Evolutionary conservation across 331 rosid genomes (phyloP).

Genomic region (Malus hybrid): DNA sequence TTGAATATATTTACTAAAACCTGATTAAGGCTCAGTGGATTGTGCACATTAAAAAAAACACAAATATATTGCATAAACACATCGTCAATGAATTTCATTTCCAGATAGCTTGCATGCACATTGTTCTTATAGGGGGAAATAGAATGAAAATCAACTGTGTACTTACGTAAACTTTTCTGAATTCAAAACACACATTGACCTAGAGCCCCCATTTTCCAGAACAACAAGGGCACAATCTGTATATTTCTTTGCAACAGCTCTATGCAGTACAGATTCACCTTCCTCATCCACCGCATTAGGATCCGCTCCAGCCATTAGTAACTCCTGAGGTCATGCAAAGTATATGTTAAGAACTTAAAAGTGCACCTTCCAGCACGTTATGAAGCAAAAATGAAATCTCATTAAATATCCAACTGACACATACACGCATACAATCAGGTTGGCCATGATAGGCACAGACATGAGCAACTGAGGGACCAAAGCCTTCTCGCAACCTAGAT

Average conservation of each 20-base stretch:
- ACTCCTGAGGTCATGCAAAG: slow-evolving; percentile 51
- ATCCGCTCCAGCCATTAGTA: slow-evolving; percentile 93
- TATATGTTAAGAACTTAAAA: not conserved
- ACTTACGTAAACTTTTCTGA: slow-evolving; percentile 88
- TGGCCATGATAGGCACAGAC: slow-evolving; percentile 98
- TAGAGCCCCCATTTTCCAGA: slow-evolving; percentile 93
- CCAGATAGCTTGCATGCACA: not conserved
- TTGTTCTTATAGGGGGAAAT: not conserved
- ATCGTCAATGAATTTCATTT: not conserved
- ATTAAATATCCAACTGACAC: slow-evolving; percentile 26
- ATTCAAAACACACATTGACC: slow-evolving; percentile 76
- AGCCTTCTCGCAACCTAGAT: slow-evolving; percentile 81
- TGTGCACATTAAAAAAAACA: not conserved
- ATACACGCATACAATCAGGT: slow-evolving; percentile 98
- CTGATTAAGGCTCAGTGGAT: not conserved
- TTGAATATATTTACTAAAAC: not conserved
- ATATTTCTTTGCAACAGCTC: slow-evolving; percentile 86
- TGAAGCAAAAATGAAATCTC: slow-evolving; percentile 3
- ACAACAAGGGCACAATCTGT: slow-evolving; percentile 91
- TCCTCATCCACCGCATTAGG: slow-evolving; percentile 95
- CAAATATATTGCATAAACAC: not conserved
- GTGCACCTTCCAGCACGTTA: slow-evolving; percentile 6
- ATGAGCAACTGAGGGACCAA: slow-evolving; percentile 90
- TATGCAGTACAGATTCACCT: slow-evolving; percentile 93
- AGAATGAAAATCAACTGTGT: slow-evolving; percentile 6